A percentile compares a stretch with the other conserved stretches of the same genome.
These are phyloP conservation scores for Knoxdaviesia capensis DNA, from an alignment of 2,329 filamentous ascomycete genomes.

Conservation along the genomic window DNA sequence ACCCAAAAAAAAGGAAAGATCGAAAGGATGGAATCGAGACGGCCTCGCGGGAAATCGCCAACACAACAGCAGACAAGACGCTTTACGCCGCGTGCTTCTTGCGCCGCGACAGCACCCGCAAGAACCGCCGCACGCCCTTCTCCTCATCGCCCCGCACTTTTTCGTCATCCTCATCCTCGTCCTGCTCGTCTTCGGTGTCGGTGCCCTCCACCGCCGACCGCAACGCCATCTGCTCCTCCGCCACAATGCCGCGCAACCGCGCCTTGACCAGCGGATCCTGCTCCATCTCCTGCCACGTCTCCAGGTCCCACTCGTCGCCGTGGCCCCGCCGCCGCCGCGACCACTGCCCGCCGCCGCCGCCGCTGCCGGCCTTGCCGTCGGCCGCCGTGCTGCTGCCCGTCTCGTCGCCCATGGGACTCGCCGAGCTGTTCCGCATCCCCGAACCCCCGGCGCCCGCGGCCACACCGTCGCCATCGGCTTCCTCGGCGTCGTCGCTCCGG, in stretches of 20 bases:
- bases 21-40: not conserved
- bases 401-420: too few relatives aligned
- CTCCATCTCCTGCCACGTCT: constrained; percentile 39
- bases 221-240: constrained; percentile 10
- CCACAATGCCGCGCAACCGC: constrained; percentile 19
- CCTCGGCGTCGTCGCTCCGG: constrained; percentile 2
- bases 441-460: not conserved
- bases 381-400: too few relatives aligned
- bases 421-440: too few relatives aligned
- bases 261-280: constrained; percentile 23
- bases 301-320: constrained; percentile 28
- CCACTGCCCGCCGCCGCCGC: not conserved
- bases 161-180: constrained; percentile 2
- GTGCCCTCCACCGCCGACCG: constrained; percentile 1
- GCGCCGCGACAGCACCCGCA: too few relatives aligned
- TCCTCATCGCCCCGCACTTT: not conserved
- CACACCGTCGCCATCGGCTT: constrained; percentile 2
- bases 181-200: not conserved
- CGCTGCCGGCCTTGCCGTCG: too few relatives aligned
- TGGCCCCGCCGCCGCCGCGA: constrained; percentile 4
- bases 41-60: too few relatives aligned
- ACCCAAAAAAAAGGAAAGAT: constrained; percentile 1
- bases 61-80: not conserved
- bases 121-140: too few relatives aligned
- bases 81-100: too few relatives aligned